A percentile compares a stretch with the other conserved stretches of the same genome.
These are phyloP conservation scores for Podosphaera aphanis DNA, from an alignment of 2,329 filamentous ascomycete species.

Conservation along the genomic window DNA sequence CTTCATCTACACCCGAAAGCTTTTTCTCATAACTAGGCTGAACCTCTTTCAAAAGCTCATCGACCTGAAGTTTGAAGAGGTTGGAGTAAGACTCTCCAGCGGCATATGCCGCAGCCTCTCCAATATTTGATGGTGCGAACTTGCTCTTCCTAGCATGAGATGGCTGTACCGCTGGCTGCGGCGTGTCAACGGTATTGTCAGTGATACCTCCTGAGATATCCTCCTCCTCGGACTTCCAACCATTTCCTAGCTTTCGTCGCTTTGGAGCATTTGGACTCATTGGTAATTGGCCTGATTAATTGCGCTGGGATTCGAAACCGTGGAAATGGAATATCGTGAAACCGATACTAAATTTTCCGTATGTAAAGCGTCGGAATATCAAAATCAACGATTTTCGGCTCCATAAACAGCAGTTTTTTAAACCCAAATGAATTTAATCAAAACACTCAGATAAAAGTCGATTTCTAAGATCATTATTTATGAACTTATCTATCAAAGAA, in stretches of 20 bases:
- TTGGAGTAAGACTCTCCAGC: slow-evolving; percentile 33
- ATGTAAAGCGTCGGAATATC: no score
- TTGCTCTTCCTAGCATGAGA: background rate
- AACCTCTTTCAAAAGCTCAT: slow-evolving; percentile 35
- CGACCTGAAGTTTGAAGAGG: slow-evolving; percentile 43
- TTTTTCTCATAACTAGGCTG: slow-evolving; percentile 33
- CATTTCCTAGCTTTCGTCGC: slow-evolving; percentile 15
- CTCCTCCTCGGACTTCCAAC: background rate
- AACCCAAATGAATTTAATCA: no score
- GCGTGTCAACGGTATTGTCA: background rate
- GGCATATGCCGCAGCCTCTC: slow-evolving; percentile 19
- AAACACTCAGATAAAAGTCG: no score
- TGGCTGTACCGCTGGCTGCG: background rate
- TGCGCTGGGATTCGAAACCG: no score
- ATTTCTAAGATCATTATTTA: no score
- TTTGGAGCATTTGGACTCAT: slow-evolving; percentile 14
- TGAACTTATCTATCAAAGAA: no score
- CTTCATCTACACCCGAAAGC: slow-evolving; percentile 26
- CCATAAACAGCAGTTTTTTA: no score
- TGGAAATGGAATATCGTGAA: no score
- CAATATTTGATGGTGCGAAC: background rate
- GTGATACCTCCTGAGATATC: slow-evolving; percentile 8
- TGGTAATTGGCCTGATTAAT: background rate
- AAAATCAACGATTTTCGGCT: no score
- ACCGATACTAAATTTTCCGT: no score